Percentiles rank a stretch among this genome's conserved stretches.
Evolutionary conservation across 192 early-diverging fungal species (phyloP).

Genomic region (Coemansia sp.): DNA sequence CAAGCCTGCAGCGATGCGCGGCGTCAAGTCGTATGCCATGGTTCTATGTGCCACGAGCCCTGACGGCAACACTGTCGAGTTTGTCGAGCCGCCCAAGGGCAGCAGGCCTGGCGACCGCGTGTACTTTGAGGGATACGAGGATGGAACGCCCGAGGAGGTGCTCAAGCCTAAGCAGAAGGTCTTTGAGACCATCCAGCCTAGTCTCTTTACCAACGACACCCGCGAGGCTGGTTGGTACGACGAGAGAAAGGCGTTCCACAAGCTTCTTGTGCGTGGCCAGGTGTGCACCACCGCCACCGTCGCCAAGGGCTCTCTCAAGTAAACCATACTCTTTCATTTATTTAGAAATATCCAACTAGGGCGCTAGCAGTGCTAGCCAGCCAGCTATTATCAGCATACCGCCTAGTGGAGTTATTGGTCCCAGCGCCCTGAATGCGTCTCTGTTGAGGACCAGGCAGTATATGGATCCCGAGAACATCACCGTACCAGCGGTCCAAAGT

Average conservation of each 20-base stretch:
- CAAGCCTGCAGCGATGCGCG: slow-evolving; percentile 93
- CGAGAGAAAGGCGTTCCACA: slow-evolving; percentile 51
- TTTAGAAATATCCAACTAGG: too few relatives aligned
- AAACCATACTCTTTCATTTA: neutral
- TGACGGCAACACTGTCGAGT: slow-evolving; percentile 84
- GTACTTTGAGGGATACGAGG: slow-evolving; percentile 88
- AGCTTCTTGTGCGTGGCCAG: slow-evolving; percentile 42
- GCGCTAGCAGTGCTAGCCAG: slow-evolving; percentile 41
- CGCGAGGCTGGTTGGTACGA: slow-evolving; percentile 63
- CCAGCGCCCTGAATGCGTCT: slow-evolving; percentile 25
- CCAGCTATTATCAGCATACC: slow-evolving; percentile 43
- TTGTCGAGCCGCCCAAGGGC: slow-evolving; percentile 83
- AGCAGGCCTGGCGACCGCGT: slow-evolving; percentile 86
- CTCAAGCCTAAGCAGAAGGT: slow-evolving; percentile 99
- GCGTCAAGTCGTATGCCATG: slow-evolving; percentile 94
- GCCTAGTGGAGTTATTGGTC: slow-evolving; percentile 45
- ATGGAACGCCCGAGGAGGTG: slow-evolving; percentile 75
- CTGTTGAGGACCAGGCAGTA: slow-evolving; percentile 51
- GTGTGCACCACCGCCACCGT: slow-evolving; percentile 64
- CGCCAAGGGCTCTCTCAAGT: slow-evolving; percentile 70
- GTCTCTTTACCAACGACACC: slow-evolving; percentile 69
- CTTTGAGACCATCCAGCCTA: slow-evolving; percentile 95
- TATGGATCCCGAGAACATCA: slow-evolving; percentile 55
- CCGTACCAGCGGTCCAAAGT: slow-evolving; percentile 50
- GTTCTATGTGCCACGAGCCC: slow-evolving; percentile 85